Percentiles rank a stretch among this genome's conserved stretches.
Evolutionary conservation across 2,329 filamentous ascomycete species (phyloP).

Genomic region (Xylogone sp.): DNA sequence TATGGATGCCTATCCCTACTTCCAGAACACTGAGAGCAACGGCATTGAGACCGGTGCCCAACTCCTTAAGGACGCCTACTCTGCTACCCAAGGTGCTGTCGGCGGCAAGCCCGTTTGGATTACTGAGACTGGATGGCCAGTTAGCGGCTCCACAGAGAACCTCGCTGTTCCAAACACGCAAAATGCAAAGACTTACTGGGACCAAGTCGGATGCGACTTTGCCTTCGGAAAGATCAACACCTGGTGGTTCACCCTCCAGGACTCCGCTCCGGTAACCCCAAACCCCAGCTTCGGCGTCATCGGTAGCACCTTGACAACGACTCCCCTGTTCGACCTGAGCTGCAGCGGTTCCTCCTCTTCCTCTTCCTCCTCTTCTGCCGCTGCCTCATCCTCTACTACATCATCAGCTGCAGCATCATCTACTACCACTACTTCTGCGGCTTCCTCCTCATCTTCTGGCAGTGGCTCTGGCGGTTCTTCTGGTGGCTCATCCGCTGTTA

Average conservation of each 20-base stretch:
- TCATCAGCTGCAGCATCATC: neutral
- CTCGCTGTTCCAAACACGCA: slow-evolving; percentile 57
- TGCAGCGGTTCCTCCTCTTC: slow-evolving; percentile 36
- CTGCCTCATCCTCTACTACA: neutral
- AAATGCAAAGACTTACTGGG: slow-evolving; percentile 80
- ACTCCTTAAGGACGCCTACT: slow-evolving; percentile 66
- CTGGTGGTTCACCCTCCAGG: slow-evolving; percentile 77
- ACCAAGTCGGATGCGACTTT: slow-evolving; percentile 67
- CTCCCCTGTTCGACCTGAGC: slow-evolving; percentile 60
- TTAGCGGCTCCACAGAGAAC: slow-evolving; percentile 61
- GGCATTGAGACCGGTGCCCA: slow-evolving; percentile 57
- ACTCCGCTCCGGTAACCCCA: slow-evolving; percentile 53
- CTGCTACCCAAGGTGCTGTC: slow-evolving; percentile 53
- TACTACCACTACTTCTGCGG: neutral
- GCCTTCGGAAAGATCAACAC: slow-evolving; percentile 61
- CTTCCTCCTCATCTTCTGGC: no score
- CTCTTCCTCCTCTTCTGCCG: slow-evolving; percentile 6
- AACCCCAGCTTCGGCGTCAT: slow-evolving; percentile 70
- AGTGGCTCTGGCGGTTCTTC: slow-evolving; percentile 2
- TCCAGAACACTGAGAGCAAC: slow-evolving; percentile 66
- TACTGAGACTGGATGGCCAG: slow-evolving; percentile 86
- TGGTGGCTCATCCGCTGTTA: slow-evolving; percentile 2
- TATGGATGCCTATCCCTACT: slow-evolving; percentile 83
- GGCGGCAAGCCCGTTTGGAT: slow-evolving; percentile 75
- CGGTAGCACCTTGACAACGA: slow-evolving; percentile 47